Evolutionary conservation across 768 basidiomycete species (phyloP), one percentile per base, ranked within the genome.

Genomic region (Kwoniella newhampshirensis): DNA sequence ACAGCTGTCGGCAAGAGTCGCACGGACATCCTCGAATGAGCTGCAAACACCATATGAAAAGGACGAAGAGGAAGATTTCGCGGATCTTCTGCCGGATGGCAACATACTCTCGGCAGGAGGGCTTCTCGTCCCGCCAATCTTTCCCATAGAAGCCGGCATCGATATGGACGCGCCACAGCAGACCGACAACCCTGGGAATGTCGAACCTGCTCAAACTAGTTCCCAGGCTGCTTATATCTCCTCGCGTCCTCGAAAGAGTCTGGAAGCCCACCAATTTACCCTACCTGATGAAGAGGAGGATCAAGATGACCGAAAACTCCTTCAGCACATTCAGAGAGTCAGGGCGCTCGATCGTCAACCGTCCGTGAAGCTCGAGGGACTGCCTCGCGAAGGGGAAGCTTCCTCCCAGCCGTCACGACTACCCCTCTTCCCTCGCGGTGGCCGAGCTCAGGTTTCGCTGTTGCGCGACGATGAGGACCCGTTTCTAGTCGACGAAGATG

Each of bases 401-500:
- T 7, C 32, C 13, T 32, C 13, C 32, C 32, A 13, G 13, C 32
- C 32, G 32, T 32, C 13, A 13, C 13, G 6, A 32, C 13, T 32
- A n/a, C 17, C 41, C 15, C 18, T 20, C 4, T 43, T 28, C 27
- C 9, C 51, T 7, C 39, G 7, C 7, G 40, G 25, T 39, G 20
- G 17, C 46, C 27, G 23, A 40, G 47, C 12, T 11, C 18, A 5
- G 7, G 4, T 17, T 37, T 43, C 9, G 25, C 27, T 15, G 42
- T 6, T 26, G 28, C 6, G 44, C 3, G 53, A 53, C 4, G 50
- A 43, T 1, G 42, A 39, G 7, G 70, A 71, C 45, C 62, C 62
- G 2, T 68, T 54, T 39, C 12, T 68, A 23, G 44, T 60, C 20
- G 67, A 71, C 36, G 57, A 57, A 23, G 62, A 71, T 42, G 64